Evolutionary conservation across 257 asterid species (phyloP).

Genomic region (Solanum appendiculatum): DNA sequence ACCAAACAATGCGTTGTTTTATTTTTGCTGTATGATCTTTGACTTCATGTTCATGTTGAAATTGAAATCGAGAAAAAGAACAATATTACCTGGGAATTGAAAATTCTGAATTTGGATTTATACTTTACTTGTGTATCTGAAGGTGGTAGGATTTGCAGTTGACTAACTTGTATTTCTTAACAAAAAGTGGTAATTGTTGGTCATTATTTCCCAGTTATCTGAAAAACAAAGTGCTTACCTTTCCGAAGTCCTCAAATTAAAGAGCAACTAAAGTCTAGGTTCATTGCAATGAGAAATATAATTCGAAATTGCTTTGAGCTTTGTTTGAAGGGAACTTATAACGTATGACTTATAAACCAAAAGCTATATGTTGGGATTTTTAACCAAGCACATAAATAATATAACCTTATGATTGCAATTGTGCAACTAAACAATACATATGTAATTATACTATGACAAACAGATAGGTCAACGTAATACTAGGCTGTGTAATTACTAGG

Average conservation of each 20-base stretch:
- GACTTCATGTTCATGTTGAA: background rate
- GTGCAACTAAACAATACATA: no score
- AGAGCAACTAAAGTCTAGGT: background rate
- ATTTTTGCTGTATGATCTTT: background rate
- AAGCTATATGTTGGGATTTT: background rate
- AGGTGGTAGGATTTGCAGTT: background rate
- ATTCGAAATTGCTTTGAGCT: background rate
- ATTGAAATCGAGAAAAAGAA: background rate
- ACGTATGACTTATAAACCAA: background rate
- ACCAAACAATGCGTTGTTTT: background rate
- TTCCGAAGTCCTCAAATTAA: background rate
- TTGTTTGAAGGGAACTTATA: background rate
- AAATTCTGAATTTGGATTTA: background rate
- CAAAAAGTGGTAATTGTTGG: background rate
- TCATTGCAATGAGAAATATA: background rate
- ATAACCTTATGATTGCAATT: no score
- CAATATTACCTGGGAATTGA: background rate
- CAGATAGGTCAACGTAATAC: no score
- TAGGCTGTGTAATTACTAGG: no score
- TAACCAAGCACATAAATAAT: background rate
- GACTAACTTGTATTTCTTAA: background rate
- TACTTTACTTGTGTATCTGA: background rate
- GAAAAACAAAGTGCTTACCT: background rate
- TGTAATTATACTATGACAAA: no score
- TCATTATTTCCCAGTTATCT: background rate